Base-by-base conservation (phyloP, 2,329 filamentous ascomycete genomes). In the Diplodia intermedia region DNA sequence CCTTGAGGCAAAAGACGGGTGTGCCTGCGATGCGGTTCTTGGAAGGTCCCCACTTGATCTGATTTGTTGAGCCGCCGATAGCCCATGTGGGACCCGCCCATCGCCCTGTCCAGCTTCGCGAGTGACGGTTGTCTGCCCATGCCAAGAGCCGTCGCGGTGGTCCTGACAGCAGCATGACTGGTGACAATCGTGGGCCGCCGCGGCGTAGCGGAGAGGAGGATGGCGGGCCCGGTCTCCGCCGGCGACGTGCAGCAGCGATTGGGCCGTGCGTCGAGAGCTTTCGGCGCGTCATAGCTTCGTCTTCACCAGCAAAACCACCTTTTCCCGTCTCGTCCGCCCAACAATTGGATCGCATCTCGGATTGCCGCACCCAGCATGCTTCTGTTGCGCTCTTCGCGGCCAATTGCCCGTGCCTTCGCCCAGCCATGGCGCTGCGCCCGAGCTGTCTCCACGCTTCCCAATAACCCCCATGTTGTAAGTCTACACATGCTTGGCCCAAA, bases 401-500 rank as follows among this genome's bases (percentile, higher is more conserved):
- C 66, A 26, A 38, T 63, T 38, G 57, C 56, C 56, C 60, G 60
- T 14, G 57, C 38, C 11, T 18, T 53, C 38, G 33, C 15, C 31
- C 49, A 33, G 9, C 54, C 49, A 2, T n/a, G 53, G 26, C 47
- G 49, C 57, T 49, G 60, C 23, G 36, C 31, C 26, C 57, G 66
- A 29, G 18, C 71, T 63, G 54, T 79, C 15, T 78, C 82, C 8
- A 83, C 82, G 15, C 72, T 84, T 9, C 77, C 80, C 68, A 78
- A 79, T 66, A 83, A 83, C 70, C 75, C 78, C 36, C 78, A 83
- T 70, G 79, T 81, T 50, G 79, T 79, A 75, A 49, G 43, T n/a
- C 23, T 15, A 20, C 11, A 50, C 33, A 9, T 36, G 47, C 47
- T 26, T 12, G 14, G 12, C 14, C 20, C 12, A 26, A 53, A 18